A percentile compares a stretch with the other conserved stretches of the same genome.
These are phyloP conservation scores for Murraya koenigii DNA, from an alignment of 345 rosid genomes.

Conservation along the genomic window DNA sequence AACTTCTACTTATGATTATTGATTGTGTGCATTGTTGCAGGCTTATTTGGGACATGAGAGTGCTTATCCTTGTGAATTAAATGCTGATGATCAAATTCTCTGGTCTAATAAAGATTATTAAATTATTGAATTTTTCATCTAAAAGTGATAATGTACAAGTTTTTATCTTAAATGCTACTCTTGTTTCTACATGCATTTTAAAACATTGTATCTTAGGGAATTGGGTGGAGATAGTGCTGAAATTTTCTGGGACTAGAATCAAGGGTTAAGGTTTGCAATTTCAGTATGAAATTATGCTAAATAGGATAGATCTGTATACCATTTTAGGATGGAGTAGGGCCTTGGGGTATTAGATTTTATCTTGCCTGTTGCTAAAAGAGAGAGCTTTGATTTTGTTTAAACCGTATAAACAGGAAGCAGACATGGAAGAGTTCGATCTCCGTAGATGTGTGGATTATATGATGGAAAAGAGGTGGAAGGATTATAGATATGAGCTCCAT, in stretches of 20 bases:
- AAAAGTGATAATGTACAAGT: background rate
- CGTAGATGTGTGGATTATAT: background rate
- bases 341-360: background rate
- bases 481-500: background rate
- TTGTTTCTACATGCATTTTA: background rate
- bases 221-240: background rate
- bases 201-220: background rate
- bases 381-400: background rate
- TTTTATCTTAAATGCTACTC: background rate
- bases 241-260: background rate
- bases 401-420: background rate
- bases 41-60: background rate
- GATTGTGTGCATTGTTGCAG: background rate
- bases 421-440: background rate
- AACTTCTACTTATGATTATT: background rate
- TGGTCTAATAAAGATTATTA: background rate
- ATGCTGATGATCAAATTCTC: background rate
- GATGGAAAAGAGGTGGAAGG: constrained; percentile 7
- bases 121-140: background rate
- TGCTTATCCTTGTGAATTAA: background rate
- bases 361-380: background rate
- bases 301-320: background rate
- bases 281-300: background rate
- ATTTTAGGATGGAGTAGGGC: background rate
- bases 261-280: background rate